Conservation (phyloP, 1,284 basidiomycete species). For the Neonothopanus nambi region DNA sequence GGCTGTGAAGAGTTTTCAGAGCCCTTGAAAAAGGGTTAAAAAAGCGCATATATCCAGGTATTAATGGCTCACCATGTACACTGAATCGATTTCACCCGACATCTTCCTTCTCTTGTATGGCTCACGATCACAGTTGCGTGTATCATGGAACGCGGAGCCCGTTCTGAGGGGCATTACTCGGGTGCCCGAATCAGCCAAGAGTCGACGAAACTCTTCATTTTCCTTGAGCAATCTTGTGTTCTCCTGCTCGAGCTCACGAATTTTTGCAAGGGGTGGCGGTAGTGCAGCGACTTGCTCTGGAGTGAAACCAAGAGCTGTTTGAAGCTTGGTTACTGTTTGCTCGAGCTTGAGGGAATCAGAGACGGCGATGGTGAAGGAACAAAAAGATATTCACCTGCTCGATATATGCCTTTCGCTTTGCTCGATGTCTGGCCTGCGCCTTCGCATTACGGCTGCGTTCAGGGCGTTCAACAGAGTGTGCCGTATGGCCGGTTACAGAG, state of each 20-base stretch:
- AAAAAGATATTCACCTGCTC: conserved; percentile 63
- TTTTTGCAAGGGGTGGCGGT: conserved; percentile 67
- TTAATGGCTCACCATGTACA: conserved; percentile 51
- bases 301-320: conserved; percentile 66
- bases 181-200: conserved; percentile 46
- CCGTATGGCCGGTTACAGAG: neutral
- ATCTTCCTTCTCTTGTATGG: conserved; percentile 58
- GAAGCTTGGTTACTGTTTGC: conserved; percentile 77
- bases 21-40: too few species aligned
- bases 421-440: conserved; percentile 87
- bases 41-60: too few species aligned
- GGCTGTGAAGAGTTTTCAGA: conserved; percentile 43
- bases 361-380: conserved; percentile 11
- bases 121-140: conserved; percentile 53
- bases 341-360: conserved; percentile 55
- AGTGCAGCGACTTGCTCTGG: conserved; percentile 69
- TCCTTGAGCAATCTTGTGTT: conserved; percentile 66
- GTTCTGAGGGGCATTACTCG: conserved; percentile 36
- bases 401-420: conserved; percentile 91
- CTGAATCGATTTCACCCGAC: conserved; percentile 43
- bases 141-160: conserved; percentile 6
- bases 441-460: conserved; percentile 85
- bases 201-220: conserved; percentile 64
- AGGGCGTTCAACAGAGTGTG: conserved; percentile 48
- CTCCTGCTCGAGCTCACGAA: conserved; percentile 77